Base-by-base conservation (phyloP, 805 yeast genomes). In the Cyberlindnera misumaiensis region DNA sequence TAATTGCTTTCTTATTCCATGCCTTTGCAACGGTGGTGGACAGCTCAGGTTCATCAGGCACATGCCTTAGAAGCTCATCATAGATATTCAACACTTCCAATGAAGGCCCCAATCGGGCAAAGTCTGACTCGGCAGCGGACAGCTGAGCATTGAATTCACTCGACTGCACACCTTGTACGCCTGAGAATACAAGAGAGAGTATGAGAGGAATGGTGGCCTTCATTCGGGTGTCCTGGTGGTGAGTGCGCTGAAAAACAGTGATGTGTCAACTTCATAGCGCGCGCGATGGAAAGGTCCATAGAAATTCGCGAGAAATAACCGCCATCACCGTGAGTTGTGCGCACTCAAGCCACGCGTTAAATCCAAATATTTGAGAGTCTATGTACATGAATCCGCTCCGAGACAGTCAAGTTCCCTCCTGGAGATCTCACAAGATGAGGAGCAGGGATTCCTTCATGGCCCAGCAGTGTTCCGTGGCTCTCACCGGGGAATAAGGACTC, bases 1-100 rank as follows among this genome's bases (percentile, higher is more conserved):
- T 72, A 32, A 80, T 53, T 0, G 86, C 88, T 39, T 72, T 69
- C 52, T 76, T 80, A 53, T 73, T 78, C 43, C 70, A 67, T 1
- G 79, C 56, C 44, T 70, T 73, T 0, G 77, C 59, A 13, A 72
- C 42, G 5, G 50, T 9, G 10, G 27, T 44, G 29, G n/a, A 11
- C 11, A 38, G 26, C 8, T 45, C 38, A 1, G 34, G n/a, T 3
- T 34, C 28, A 5, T 24, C 32, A 2, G 42, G 36, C 3, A 28
- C 9, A 10, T 45, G 39, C 15, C 44, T 44, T 13, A 50, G 31
- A 4, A 55, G 29, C 2, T 38, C 16, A 27, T 52, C 58, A 38
- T 47, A 55, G 4, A 41, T 36, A 16, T 32, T 36, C 22, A 53
- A 32, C 3, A 55, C 32, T 11, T 46, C 47, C 11, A 41, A n/a